Base-by-base conservation (phyloP, 2,329 filamentous ascomycete genomes). In the Meredithiella fracta region DNA sequence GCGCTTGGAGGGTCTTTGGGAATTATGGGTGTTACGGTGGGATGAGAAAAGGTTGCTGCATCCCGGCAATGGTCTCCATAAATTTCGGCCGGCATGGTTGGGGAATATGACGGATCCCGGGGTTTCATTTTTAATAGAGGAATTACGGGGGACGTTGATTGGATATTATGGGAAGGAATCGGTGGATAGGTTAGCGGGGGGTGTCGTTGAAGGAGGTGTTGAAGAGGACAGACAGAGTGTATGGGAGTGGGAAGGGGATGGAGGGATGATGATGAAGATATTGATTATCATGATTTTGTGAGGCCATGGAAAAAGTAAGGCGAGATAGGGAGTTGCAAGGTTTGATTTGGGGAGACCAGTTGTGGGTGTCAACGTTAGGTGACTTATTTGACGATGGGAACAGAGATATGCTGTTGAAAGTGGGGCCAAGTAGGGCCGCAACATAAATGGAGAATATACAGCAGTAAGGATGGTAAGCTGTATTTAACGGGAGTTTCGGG, bases 231-330 rank as follows among this genome's bases (percentile, higher is more conserved):
- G 31, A 14, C 34, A 34, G 14, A 59, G 57, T 42, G 4, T 59
- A 14, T 59, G 57, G 57, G 56, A 58, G 44, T 58, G 56, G 56
- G 57, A 59, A 42, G 51, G 25, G 22, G 57, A 51, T 20, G 53
- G 47, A 17, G 57, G 51, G 53, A 58, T 47, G 57, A 59, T 5
- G 51, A 55, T 14, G 57, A 59, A 4, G 57, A 59, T 29, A 31
- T 59, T 23, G 54, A 59, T 26, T 59, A 59, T 55, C 57, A 59
- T 47, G 57, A 59, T 40, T 59, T 59, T 54, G 57, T 59, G 34
- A 51, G 57, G 8, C 57, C 57, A 23, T 59, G 57, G 57, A 59
- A 59, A 59, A 59, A 51, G 57, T 51, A 9, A 51, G 57, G 23
- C 55, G 54, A 20, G 29, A 52, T 14, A 11, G 11, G 11, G 20